These are phyloP conservation scores for Colletotrichum gigasporum DNA, from an alignment of 2,329 filamentous ascomycete genomes.

Conservation along the genomic window DNA sequence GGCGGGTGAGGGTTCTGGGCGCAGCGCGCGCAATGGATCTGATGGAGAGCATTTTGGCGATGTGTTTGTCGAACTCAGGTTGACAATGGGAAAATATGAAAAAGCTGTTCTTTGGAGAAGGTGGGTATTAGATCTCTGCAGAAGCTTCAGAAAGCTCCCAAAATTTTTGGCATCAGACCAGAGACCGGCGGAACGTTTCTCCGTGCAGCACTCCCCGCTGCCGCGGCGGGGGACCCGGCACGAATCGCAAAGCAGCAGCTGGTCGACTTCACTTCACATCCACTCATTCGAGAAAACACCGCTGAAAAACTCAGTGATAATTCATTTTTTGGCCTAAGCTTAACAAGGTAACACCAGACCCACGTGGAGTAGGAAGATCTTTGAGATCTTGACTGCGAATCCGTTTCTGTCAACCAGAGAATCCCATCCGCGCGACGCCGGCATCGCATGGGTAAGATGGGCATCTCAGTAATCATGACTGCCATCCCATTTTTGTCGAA, in stretches of 20 bases:
- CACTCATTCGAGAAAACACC: slow-evolving; percentile 13
- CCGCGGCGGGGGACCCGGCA: background rate
- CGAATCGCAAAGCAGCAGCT: background rate
- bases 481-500: too few species aligned
- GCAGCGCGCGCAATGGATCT: slow-evolving; percentile 72
- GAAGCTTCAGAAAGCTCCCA: slow-evolving; percentile 21
- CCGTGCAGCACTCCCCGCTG: background rate
- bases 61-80: background rate
- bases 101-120: background rate
- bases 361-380: too few species aligned
- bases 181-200: slow-evolving; percentile 8
- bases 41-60: slow-evolving; percentile 73
- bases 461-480: background rate
- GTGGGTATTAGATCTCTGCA: background rate
- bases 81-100: background rate
- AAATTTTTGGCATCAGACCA: slow-evolving; percentile 27
- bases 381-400: background rate
- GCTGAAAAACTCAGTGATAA: background rate
- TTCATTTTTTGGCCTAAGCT: background rate
- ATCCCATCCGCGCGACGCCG: background rate
- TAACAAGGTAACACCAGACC: background rate
- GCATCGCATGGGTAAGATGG: background rate
- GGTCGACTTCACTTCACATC: slow-evolving; percentile 2
- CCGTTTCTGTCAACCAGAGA: background rate
- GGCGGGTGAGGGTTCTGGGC: slow-evolving; percentile 70